Evolutionary conservation across 2,329 filamentous ascomycete species (phyloP), one percentile per base, ranked within the genome.

Genomic region (Dothistroma pini): DNA sequence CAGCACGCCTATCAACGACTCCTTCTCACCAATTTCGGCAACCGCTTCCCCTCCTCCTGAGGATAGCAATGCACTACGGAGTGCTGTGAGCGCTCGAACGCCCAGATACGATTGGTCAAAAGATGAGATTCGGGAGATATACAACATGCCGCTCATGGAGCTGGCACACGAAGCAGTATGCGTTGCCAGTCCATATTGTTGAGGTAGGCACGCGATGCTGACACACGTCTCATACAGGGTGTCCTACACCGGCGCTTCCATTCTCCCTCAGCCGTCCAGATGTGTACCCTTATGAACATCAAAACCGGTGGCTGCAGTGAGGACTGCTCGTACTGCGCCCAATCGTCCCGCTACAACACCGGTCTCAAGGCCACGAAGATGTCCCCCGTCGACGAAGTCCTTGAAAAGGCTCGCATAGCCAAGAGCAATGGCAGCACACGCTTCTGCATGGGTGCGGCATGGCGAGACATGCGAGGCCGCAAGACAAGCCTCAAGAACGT

Each of bases 231-330:
- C 6, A 19, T 5, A 32, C 66, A 95, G 91, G 86, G 85, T 66
- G 84, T 83, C 38, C 79, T 96, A 60, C 92, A 96, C 77, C 87
- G 91, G 51, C 88, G 89, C 69, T 96, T 96, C 80, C 92, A 96
- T 78, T 84, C 90, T 71, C 90, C 92, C 7, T 82, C 87, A 52
- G 87, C 90, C 31, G 90, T 96, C 65, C 92, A 96, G 77, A 89
- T 96, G 77, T 96, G 92, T 80, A 96, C 92, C 0, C 82, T 96
- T 61, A 96, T 96, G 90, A 96, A 96, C 81, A 96, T 96, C 81
- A 96, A 96, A 75, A 96, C 91, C 9, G 92, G 92, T 58, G 92
- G 92, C 53, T 96, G 92, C 78, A 91, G 86, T 69, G 92, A 96
- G 76, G 92, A 96, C 77, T 96, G 92, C 79, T 91, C 89, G 25